phyloP scores from a whole-genome alignment of 1,139 yeast species.

The Groenewaldozyma auringiensis region DNA sequence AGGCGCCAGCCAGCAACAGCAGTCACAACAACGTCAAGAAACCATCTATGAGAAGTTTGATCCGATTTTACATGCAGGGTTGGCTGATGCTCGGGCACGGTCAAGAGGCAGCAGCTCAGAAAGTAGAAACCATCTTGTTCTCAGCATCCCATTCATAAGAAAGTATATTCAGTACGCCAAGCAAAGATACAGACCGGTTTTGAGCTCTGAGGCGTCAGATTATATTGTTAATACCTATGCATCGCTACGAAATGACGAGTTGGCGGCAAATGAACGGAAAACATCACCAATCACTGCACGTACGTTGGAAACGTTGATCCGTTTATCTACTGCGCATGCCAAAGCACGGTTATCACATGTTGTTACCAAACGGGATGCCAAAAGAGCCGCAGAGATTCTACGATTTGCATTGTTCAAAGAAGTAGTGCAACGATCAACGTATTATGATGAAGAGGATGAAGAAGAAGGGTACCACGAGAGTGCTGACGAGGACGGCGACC shows the following conservation, averaged over 20 bases:
- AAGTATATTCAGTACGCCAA: slow-evolving; percentile 93
- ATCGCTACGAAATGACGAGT: slow-evolving; percentile 72
- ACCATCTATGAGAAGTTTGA: slow-evolving; percentile 76
- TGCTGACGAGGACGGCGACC: slow-evolving; percentile 25
- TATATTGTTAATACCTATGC: slow-evolving; percentile 76
- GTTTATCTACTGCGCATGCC: slow-evolving; percentile 95
- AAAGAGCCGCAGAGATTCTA: slow-evolving; percentile 76
- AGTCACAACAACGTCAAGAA: slow-evolving; percentile 34
- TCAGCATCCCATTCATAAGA: slow-evolving; percentile 78
- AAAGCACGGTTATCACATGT: slow-evolving; percentile 76
- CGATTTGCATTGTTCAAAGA: slow-evolving; percentile 84
- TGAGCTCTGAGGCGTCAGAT: slow-evolving; percentile 72
- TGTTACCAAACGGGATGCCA: slow-evolving; percentile 72
- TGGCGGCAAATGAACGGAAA: slow-evolving; percentile 62
- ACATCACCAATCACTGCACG: slow-evolving; percentile 97
- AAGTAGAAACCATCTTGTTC: slow-evolving; percentile 45
- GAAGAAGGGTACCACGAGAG: slow-evolving; percentile 23
- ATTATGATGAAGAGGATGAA: slow-evolving; percentile 18
- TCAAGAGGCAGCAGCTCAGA: neutral
- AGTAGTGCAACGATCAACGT: slow-evolving; percentile 29
- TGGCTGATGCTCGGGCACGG: slow-evolving; percentile 33
- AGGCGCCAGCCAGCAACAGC: slow-evolving; percentile 30
- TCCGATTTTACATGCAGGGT: slow-evolving; percentile 77
- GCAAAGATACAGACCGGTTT: slow-evolving; percentile 73
- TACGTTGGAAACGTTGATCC: slow-evolving; percentile 92